Evolutionary conservation across 176 grass and related monocot species (phyloP).

Genomic region (Zizania latifolia): DNA sequence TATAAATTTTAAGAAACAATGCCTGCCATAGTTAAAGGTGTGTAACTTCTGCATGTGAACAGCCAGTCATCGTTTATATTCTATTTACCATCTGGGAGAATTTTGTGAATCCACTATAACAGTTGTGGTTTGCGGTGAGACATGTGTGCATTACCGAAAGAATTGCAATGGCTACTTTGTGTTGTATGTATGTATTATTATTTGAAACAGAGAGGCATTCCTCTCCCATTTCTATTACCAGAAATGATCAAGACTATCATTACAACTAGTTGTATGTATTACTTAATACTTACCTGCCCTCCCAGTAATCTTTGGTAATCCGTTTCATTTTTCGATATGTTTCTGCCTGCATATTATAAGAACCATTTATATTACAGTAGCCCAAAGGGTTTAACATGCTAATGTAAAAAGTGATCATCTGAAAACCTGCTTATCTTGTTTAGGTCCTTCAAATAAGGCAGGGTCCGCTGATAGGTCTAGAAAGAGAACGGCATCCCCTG

Average conservation of each 20-base stretch:
- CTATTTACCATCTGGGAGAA: no score
- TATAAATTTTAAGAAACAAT: background rate
- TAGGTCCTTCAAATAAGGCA: slow-evolving; percentile 70
- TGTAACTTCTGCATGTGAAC: background rate
- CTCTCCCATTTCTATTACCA: no score
- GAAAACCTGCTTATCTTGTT: slow-evolving; percentile 83
- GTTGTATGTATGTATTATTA: background rate
- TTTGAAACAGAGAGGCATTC: no score
- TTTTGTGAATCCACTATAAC: no score
- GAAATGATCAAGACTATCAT: no score
- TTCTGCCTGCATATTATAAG: slow-evolving; percentile 49
- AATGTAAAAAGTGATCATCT: slow-evolving; percentile 16
- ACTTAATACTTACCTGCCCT: slow-evolving; percentile 74
- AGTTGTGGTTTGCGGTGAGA: no score
- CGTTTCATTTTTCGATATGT: slow-evolving; percentile 91
- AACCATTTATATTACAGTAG: slow-evolving; percentile 26
- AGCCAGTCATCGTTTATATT: background rate
- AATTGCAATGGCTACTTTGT: background rate
- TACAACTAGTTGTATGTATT: no score
- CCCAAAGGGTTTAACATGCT: slow-evolving; percentile 16
- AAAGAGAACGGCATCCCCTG: slow-evolving; percentile 76
- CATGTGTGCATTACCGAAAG: no score
- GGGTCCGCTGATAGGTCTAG: slow-evolving; percentile 79
- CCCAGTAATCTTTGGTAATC: slow-evolving; percentile 72
- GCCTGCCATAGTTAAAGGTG: background rate